Base-by-base conservation (phyloP, 108 stramenopile genomes). In the Pseudonitzschia delicatissima region DNA sequence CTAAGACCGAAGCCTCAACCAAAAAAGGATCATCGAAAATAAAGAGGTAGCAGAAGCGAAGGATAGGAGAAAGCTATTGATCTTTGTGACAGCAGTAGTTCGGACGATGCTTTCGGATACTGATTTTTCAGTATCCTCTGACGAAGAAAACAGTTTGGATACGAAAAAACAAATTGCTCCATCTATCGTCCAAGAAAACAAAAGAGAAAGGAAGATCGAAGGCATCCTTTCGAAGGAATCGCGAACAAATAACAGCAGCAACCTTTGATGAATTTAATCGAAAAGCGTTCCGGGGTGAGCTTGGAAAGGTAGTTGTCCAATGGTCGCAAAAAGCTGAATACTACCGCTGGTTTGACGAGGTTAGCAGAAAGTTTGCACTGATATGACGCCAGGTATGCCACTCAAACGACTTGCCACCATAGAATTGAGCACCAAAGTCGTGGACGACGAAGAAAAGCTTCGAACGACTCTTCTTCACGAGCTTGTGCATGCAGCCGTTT, bases 401-500 rank as follows among this genome's bases (percentile, higher is more conserved):
- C 48, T 50, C 9, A 25, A 49, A 15, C 67, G 74, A 5, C 27
- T 61, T 15, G 89, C 95, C 7, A 68, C 67, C 1, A 90, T 98
- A 57, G 96, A 96, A 77, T 69, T 98, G 20, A 88, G 91, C 32
- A 83, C 81, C 23, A 96, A 98, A 68, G 90, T 98, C 8, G 59
- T 96, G 35, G 92, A 92, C 67, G 72, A 72, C 28, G 82, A 77
- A 57, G 71, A 85, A 13, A 72, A 91, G 5, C 67, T 98, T n/a
- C 73, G 85, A 45, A 59, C 80, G 4, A 96, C 97, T 0, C 72
- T 98, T 15, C 73, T 95, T 35, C 97, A 98, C 80, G 97, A 98
- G 74, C 78, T 96, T 67, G 96, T 95, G 77, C 97, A 98, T 73
- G 95, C 92, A 1, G 97, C 96, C 9, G 89, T 85, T 0, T 98